These are phyloP conservation scores for Peronosclerospora sorghi DNA, from an alignment of 352 stramenopile genomes.

Conservation along the genomic window DNA sequence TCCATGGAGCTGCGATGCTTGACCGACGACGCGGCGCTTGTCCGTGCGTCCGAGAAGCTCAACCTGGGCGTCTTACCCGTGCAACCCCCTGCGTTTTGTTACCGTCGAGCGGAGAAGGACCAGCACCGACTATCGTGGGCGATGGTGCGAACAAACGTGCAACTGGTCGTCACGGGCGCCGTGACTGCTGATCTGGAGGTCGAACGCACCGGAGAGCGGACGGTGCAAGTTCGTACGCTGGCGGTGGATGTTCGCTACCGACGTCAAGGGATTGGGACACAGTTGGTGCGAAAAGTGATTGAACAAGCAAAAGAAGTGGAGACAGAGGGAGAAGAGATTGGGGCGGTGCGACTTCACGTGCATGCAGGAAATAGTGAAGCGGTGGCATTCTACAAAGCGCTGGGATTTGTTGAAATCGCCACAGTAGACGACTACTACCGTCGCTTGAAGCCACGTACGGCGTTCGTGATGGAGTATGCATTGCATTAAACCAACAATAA, in stretches of 20 bases:
- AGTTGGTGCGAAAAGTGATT: slow-evolving; percentile 31
- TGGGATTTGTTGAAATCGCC: slow-evolving; percentile 38
- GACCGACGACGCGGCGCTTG: slow-evolving; percentile 28
- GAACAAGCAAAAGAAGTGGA: slow-evolving; percentile 14
- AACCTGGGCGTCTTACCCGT: slow-evolving; percentile 60
- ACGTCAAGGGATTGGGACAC: slow-evolving; percentile 26
- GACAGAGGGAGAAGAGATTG: slow-evolving; percentile 3
- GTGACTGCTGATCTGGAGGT: slow-evolving; percentile 32
- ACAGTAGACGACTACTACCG: slow-evolving; percentile 58
- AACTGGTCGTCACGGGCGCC: slow-evolving; percentile 14
- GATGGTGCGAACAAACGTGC: slow-evolving; percentile 4
- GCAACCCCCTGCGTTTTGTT: slow-evolving; percentile 48
- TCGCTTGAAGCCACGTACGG: slow-evolving; percentile 38
- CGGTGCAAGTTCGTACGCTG: slow-evolving; percentile 36
- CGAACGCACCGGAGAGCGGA: slow-evolving; percentile 11
- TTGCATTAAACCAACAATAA: slow-evolving; percentile 16
- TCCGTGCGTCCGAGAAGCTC: slow-evolving; percentile 44
- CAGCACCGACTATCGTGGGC: slow-evolving; percentile 34
- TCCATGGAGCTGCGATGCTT: slow-evolving; percentile 34
- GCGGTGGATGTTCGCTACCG: slow-evolving; percentile 22
- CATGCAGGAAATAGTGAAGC: slow-evolving; percentile 48
- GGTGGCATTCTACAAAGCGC: slow-evolving; percentile 40
- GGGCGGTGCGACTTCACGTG: slow-evolving; percentile 41
- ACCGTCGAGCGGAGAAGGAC: slow-evolving; percentile 47
- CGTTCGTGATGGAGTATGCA: slow-evolving; percentile 33